Evolutionary conservation across 202 grass and related monocot species (phyloP), one percentile per base, ranked within the genome.

Genomic region (Setaria italica): DNA sequence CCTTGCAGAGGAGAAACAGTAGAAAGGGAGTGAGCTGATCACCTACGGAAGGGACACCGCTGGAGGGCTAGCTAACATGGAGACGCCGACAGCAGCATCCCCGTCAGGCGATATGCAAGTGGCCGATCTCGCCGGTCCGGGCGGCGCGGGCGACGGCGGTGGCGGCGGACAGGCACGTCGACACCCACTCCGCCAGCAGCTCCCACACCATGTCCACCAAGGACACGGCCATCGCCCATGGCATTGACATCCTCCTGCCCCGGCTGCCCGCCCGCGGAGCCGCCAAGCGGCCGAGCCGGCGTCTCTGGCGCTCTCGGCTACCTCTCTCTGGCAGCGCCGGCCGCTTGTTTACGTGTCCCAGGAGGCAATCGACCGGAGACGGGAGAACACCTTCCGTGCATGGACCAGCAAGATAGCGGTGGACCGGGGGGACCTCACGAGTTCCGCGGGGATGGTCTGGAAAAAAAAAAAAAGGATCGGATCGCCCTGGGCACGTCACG

Each of bases 191-290:
- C 29, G 86, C 88, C 57, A 98, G 87, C 30, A 80, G 85, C 67
- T 62, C 84, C 90, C 88, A 89, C 49, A 98, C 93, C 90, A 45
- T 77, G 90, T 89, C 91, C 42, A 95, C 85, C 37, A 94, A 84
- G 79, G 92, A 86, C 51, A 91, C 79, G 30, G 96, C 79, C 67
- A 95, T 33, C 46, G 82, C 83, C 86, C 88, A 94, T 8, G 90
- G 88, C 90, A 98, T 86, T 56, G 90, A 88, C 91, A 91, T 95
- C 46, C 42, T 45, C 17, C 48, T 11, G 15, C 7, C 43, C 9
- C n/a, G 25, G 25, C 57, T 29, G 57, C 57, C 21, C 7, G 3
- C 9, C 51, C 16, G 12, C 47, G 1, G 47, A 20, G 8, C 7
- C 1, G 55, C 55, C 55, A 17, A 17, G 16, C 7, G 7, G 55